Conservation (phyloP, 495 filamentous ascomycete species). For the Staphylotrichum longicolle region DNA sequence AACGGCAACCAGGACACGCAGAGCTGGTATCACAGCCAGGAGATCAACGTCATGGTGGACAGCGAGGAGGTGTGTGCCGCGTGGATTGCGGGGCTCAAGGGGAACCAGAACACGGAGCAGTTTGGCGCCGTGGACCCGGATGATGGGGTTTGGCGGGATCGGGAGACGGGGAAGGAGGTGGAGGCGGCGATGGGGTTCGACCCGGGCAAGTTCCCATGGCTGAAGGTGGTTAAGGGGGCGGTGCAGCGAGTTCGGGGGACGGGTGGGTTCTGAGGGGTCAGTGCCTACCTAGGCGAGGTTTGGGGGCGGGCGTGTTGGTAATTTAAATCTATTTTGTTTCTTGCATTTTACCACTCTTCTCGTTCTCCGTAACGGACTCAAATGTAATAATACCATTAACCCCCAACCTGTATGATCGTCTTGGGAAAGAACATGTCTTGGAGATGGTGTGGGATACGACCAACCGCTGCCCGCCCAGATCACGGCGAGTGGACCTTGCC, state of each 20-base stretch:
- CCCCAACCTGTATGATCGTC: no score
- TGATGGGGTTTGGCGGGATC: slow-evolving; percentile 63
- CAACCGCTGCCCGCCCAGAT: no score
- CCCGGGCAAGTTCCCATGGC: slow-evolving; percentile 61
- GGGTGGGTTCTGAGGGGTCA: slow-evolving; percentile 60
- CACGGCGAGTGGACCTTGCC: no score
- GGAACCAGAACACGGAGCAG: slow-evolving; percentile 68
- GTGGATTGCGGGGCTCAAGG: slow-evolving; percentile 60
- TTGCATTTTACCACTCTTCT: no score
- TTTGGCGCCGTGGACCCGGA: slow-evolving; percentile 58
- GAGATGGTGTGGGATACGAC: no score
- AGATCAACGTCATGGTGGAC: slow-evolving; percentile 73
- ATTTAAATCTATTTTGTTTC: no score
- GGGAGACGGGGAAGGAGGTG: slow-evolving; percentile 52
- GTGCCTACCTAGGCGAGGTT: no score
- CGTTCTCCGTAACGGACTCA: no score
- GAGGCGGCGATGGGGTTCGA: slow-evolving; percentile 59
- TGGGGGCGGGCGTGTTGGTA: no score
- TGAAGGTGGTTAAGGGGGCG: slow-evolving; percentile 60
- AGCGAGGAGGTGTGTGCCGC: slow-evolving; percentile 54
- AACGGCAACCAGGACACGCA: slow-evolving; percentile 83
- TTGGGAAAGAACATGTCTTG: no score
- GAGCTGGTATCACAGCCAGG: slow-evolving; percentile 72
- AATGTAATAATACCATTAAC: no score
- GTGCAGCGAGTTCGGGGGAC: slow-evolving; percentile 60